Conservation (phyloP, 345 rosid genomes). For the Arabis hirsuta region DNA sequence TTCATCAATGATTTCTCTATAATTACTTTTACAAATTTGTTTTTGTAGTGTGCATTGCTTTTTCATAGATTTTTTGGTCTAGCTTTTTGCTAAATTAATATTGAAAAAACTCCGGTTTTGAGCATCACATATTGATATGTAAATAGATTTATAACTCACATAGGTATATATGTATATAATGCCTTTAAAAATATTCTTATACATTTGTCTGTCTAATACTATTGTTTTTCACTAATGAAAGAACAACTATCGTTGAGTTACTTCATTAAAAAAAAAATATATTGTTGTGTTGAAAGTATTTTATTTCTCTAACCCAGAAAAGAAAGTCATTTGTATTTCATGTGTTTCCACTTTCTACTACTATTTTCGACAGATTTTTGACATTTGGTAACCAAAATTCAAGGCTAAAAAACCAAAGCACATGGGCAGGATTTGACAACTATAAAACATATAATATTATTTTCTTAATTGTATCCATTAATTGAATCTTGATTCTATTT, state of each 20-base stretch:
- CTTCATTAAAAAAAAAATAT: too few species aligned
- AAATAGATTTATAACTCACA: neutral
- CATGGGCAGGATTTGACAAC: conserved; percentile 39
- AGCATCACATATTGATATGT: neutral
- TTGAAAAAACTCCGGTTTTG: neutral
- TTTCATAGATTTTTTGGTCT: neutral
- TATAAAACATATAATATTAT: conserved; percentile 10
- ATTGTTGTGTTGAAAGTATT: neutral
- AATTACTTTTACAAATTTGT: neutral
- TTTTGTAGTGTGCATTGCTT: neutral
- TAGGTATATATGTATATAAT: neutral
- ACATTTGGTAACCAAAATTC: conserved; percentile 25
- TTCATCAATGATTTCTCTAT: neutral
- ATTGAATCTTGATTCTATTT: neutral
- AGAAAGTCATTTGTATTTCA: conserved; percentile 26
- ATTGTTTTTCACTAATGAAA: neutral
- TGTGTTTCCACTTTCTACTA: conserved; percentile 24
- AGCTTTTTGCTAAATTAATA: neutral
- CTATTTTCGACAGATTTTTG: conserved; percentile 4
- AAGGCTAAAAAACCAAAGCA: conserved; percentile 30
- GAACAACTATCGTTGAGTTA: neutral
- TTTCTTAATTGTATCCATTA: conserved; percentile 26
- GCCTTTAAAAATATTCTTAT: too few species aligned
- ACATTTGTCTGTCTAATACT: neutral
- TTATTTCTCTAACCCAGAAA: neutral